Evolutionary conservation across 768 basidiomycete genomes (phyloP).

Genomic region (Stropharia rugosoannulata): DNA sequence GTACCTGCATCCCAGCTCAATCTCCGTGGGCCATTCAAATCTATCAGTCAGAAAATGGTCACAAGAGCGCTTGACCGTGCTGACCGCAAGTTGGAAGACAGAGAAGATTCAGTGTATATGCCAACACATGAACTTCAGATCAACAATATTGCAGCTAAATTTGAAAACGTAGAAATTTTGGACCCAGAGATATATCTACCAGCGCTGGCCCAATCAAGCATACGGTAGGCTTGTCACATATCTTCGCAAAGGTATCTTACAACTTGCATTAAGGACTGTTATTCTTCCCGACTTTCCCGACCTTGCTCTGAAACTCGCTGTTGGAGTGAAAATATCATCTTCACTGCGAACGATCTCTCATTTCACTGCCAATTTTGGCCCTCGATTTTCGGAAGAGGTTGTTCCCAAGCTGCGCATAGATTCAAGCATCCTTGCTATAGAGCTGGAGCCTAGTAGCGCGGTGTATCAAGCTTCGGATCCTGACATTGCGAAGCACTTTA

Average conservation of each 20-base stretch:
- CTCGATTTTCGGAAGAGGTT: slow-evolving; percentile 50
- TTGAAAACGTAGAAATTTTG: slow-evolving; percentile 40
- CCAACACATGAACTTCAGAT: slow-evolving; percentile 57
- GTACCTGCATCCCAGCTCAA: slow-evolving; percentile 37
- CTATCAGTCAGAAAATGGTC: slow-evolving; percentile 29
- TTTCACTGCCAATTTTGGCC: slow-evolving; percentile 55
- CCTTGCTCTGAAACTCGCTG: slow-evolving; percentile 48
- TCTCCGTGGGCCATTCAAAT: slow-evolving; percentile 43
- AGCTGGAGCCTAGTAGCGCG: slow-evolving; percentile 49
- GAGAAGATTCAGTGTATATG: slow-evolving; percentile 35
- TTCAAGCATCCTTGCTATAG: slow-evolving; percentile 38
- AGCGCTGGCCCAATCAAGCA: slow-evolving; percentile 51
- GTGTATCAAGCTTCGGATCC: slow-evolving; percentile 41
- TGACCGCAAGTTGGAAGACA: slow-evolving; percentile 22
- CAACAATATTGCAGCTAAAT: slow-evolving; percentile 40
- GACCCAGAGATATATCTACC: slow-evolving; percentile 38
- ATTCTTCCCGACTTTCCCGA: slow-evolving; percentile 42
- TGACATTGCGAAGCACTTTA: slow-evolving; percentile 51
- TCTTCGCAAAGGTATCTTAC: neutral
- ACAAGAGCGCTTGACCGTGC: slow-evolving; percentile 30
- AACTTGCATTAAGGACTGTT: slow-evolving; percentile 38
- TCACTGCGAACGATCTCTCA: slow-evolving; percentile 59
- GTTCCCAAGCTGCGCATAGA: slow-evolving; percentile 49
- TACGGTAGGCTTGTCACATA: slow-evolving; percentile 35
- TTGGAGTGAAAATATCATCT: slow-evolving; percentile 59